Percentiles rank a stretch among this genome's conserved stretches.
These are phyloP conservation scores for Umbellularia californica DNA, from an alignment of 164 flowering plant species.

Conservation along the genomic window DNA sequence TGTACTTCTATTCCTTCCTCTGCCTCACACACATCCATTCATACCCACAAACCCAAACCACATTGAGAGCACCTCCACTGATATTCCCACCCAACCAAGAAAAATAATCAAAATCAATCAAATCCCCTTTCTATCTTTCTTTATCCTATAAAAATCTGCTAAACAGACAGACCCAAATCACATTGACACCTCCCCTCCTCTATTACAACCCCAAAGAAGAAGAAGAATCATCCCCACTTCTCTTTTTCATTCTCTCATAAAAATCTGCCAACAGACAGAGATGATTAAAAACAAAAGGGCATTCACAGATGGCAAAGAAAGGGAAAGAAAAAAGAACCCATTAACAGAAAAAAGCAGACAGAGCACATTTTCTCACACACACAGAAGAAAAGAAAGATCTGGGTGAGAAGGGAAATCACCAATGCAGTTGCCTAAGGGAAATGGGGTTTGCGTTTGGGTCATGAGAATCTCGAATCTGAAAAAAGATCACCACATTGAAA, in stretches of 20 bases:
- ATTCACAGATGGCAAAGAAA: neutral
- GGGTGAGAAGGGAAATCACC: slow-evolving; percentile 12
- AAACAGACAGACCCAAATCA: slow-evolving; percentile 10
- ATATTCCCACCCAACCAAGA: slow-evolving; percentile 15
- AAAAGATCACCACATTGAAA: slow-evolving; percentile 37
- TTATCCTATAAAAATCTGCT: slow-evolving; percentile 12
- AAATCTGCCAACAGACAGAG: slow-evolving; percentile 36
- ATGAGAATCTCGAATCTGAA: slow-evolving; percentile 27
- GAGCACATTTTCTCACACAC: slow-evolving; percentile 25
- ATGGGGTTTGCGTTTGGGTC: slow-evolving; percentile 18
- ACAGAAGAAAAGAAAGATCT: slow-evolving; percentile 24
- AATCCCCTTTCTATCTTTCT: slow-evolving; percentile 10
- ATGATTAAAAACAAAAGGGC: neutral
- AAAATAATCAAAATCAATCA: neutral
- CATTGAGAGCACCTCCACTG: slow-evolving; percentile 42
- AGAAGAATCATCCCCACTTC: neutral
- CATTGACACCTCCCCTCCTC: too few relatives aligned
- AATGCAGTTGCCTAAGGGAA: slow-evolving; percentile 21
- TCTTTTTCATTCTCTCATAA: slow-evolving; percentile 17
- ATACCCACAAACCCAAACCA: slow-evolving; percentile 43
- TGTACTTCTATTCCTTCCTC: slow-evolving; percentile 31
- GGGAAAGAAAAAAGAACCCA: slow-evolving; percentile 24
- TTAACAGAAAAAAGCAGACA: slow-evolving; percentile 4
- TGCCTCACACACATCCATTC: slow-evolving; percentile 77
- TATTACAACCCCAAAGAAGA: slow-evolving; percentile 16